Base-by-base conservation (phyloP, 345 rosid genomes). In the Salix arbutifolia region DNA sequence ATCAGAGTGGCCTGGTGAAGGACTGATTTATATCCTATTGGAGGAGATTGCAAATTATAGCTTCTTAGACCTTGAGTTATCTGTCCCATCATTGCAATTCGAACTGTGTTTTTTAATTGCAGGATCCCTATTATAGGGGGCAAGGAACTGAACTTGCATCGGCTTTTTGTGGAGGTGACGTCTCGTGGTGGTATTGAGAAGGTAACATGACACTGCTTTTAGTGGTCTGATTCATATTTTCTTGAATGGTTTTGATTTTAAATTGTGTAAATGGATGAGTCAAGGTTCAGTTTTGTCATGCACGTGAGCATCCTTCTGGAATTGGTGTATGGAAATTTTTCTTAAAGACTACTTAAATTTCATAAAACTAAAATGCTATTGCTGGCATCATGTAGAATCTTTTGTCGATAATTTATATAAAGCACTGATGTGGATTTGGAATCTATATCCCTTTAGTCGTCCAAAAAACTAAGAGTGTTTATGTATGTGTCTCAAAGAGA, bases 81-180 rank as follows among this genome's bases (percentile, higher is more conserved):
- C 10, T 38, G 7, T 46, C 42, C 33, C 12, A n/a, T 30, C n/a
- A 23, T 58, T 74, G 61, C 58, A 31, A 21, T 48, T 38, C 69
- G 18, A 31, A 61, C 10, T 65, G 26, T 56, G 67, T 48, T 68
- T 75, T 70, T 44, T 33, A 46, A 69, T 70, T 78, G 72, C 70
- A 96, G 99, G 98, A 90, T 91, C 14, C 99, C 99, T 0, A 90
- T 91, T 23, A 92, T 96, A 70, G 99, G 97, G 38, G 98, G 99
- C 42, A 90, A 81, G 82, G 97, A 92, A 65, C 86, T 96, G 70
- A 95, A 96, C 77, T 85, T 96, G 90, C 97, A 96, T 82, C 85
- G 82, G 67, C 97, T 96, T 76, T 96, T 96, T 74, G 79, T 91
- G 25, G 99, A 96, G 84, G 99, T 96, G 72, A 96, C 99, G 25